Evolutionary conservation across 805 yeast genomes (phyloP).

Genomic region (Peterozyma xylosa): DNA sequence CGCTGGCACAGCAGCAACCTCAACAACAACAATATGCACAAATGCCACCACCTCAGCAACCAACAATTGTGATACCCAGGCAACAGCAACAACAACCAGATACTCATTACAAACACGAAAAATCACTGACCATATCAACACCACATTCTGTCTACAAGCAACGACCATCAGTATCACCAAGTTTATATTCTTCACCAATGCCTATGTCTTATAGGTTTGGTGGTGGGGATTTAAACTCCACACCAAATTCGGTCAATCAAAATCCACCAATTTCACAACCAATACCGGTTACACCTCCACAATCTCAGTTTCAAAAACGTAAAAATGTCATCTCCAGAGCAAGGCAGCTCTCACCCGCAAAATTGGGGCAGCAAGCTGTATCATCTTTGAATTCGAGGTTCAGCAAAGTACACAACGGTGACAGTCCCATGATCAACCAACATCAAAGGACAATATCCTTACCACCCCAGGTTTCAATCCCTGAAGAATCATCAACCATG

Average conservation of each 20-base stretch:
- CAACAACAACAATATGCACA: conserved; percentile 2
- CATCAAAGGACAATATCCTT: conserved; percentile 33
- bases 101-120: conserved; percentile 4
- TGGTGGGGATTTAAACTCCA: conserved; percentile 11
- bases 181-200: conserved; percentile 23
- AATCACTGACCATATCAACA: background rate
- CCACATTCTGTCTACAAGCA: conserved; percentile 14
- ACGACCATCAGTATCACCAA: conserved; percentile 26
- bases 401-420: background rate
- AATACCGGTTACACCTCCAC: conserved; percentile 8
- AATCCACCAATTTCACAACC: conserved; percentile 5
- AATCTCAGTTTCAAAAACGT: conserved; percentile 3
- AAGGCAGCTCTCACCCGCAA: conserved; percentile 59
- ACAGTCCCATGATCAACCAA: background rate
- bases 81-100: conserved; percentile 9
- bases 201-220: conserved; percentile 24
- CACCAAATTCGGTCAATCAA: conserved; percentile 20
- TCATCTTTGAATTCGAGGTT: conserved; percentile 29
- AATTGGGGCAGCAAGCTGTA: conserved; percentile 67
- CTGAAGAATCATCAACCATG: conserved; percentile 20
- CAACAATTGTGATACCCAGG: conserved; percentile 1
- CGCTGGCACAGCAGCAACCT: conserved; percentile 9
- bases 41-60: conserved; percentile 7
- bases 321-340: conserved; percentile 10
- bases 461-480: conserved; percentile 27